Evolutionary conservation across 257 asterid species (phyloP).

Genomic region (Misopates orontium): DNA sequence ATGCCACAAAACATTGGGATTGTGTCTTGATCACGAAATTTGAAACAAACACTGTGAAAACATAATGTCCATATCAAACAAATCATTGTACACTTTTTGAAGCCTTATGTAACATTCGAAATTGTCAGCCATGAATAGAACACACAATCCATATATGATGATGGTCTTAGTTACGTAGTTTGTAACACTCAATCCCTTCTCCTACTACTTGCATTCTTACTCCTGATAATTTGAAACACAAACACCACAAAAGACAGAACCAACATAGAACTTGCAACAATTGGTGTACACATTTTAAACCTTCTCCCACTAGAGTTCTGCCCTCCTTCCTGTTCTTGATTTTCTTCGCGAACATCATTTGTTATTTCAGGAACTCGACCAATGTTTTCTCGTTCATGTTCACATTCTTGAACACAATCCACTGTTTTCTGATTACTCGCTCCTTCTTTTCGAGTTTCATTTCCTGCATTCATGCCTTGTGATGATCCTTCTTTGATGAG

Average conservation of each 20-base stretch:
- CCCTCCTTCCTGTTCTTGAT: conserved; percentile 16
- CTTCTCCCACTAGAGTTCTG: conserved; percentile 16
- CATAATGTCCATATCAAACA: too few relatives aligned
- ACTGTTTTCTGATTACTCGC: conserved; percentile 9
- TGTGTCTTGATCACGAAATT: too few relatives aligned
- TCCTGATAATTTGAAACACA: conserved; percentile 53
- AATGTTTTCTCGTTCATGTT: conserved; percentile 11
- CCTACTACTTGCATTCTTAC: conserved; percentile 45
- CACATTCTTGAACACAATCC: conserved; percentile 18
- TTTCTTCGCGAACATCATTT: conserved; percentile 23
- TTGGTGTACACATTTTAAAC: conserved; percentile 53
- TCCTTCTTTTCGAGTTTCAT: conserved; percentile 15
- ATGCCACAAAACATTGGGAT: too few relatives aligned
- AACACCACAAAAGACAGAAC: conserved; percentile 70
- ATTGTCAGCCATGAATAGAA: too few relatives aligned
- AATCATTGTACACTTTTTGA: too few relatives aligned
- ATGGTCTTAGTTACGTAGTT: too few relatives aligned
- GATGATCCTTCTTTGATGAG: conserved; percentile 30
- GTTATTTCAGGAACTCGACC: conserved; percentile 24
- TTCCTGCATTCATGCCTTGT: not conserved
- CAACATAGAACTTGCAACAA: conserved; percentile 79
- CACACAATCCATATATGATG: too few relatives aligned
- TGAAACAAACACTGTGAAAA: too few relatives aligned
- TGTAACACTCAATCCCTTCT: conserved; percentile 36
- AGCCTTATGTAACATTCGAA: too few relatives aligned